A percentile compares a stretch with the other conserved stretches of the same genome.
phyloP scores from a whole-genome alignment of 2,329 filamentous ascomycete species.

The Diaporthe sp. region DNA sequence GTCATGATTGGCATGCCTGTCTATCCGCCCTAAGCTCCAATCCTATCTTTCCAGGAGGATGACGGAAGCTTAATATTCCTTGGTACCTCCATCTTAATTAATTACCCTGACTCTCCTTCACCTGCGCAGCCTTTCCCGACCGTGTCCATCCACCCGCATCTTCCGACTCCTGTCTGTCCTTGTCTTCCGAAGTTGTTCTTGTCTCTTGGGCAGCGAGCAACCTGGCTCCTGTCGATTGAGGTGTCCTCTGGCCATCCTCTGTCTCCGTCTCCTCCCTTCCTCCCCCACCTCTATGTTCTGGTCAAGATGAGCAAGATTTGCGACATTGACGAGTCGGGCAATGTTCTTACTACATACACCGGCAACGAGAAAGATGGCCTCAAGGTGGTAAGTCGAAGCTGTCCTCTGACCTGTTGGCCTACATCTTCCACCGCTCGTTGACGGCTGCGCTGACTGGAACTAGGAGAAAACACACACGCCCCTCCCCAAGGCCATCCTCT shows the following conservation, averaged over 20 bases:
- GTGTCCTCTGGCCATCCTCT: neutral
- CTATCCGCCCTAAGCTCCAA: neutral
- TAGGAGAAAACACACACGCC: slow-evolving; percentile 53
- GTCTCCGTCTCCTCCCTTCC: no score
- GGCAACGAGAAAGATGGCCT: slow-evolving; percentile 43
- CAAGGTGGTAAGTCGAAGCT: slow-evolving; percentile 43
- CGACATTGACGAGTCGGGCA: slow-evolving; percentile 54
- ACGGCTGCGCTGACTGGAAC: neutral
- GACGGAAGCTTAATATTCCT: slow-evolving; percentile 27
- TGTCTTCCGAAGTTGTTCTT: neutral
- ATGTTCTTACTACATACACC: slow-evolving; percentile 52
- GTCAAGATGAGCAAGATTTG: slow-evolving; percentile 48
- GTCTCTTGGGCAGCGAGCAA: neutral
- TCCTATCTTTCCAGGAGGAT: neutral
- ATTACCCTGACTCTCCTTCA: slow-evolving; percentile 13
- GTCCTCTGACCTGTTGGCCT: neutral
- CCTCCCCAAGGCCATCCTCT: slow-evolving; percentile 60
- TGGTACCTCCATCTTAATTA: neutral
- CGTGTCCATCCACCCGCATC: neutral
- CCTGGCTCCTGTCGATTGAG: neutral
- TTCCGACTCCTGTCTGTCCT: neutral
- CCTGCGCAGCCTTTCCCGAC: neutral
- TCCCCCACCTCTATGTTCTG: neutral
- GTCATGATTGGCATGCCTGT: neutral
- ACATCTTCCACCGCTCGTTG: neutral